Base-by-base conservation (phyloP, 495 filamentous ascomycete species). In the Pseudoneurospora amorphoporcata region DNA sequence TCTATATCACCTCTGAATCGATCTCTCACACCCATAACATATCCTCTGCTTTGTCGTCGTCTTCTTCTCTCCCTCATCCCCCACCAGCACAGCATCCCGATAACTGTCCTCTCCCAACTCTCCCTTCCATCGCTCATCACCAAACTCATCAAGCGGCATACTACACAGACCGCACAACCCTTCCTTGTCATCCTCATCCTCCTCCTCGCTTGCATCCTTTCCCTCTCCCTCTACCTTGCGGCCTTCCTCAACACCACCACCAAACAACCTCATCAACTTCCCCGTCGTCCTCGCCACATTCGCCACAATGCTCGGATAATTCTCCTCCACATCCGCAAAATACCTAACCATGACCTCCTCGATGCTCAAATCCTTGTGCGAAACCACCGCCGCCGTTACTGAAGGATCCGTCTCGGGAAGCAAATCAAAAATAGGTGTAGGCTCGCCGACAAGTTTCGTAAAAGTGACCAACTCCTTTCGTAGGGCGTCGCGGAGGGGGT, bases 271-370 rank as follows among this genome's bases (percentile, higher is more conserved):
- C 42, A 88, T 78, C 39, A 98, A 85, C 82, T 94, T 96, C 72
- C 90, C 89, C 10, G 90, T 90, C 39, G 94, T 99, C 72, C 92
- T 87, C 5, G 97, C 93, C 10, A 98, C 95, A 77, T 99, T 99
- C 17, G 93, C 90, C 74, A 99, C 95, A 37, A 98, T 92, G 71
- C 90, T 92, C 10, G 94, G 94, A 79, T 95, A 98, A 68, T 91
- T 92, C 71, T 88, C 87, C 79, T 98, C 96, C 35, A 97, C 94
- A 7, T 90, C 92, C 69, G 87, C 86, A 76, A 99, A 95, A 77
- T 97, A 99, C 58, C 94, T 89, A 68, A 84, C 81, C 90, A 99
- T 94, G 68, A 99, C 87, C 73, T 92, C 90, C 76, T 98, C 95
- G 75, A 99, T 97, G 14, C 92, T 96, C 23, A 92, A 86, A 74